Percentiles rank a stretch among this genome's conserved stretches.
phyloP scores from a whole-genome alignment of 2,329 filamentous ascomycete species.

The Paracamarosporium sp. region DNA sequence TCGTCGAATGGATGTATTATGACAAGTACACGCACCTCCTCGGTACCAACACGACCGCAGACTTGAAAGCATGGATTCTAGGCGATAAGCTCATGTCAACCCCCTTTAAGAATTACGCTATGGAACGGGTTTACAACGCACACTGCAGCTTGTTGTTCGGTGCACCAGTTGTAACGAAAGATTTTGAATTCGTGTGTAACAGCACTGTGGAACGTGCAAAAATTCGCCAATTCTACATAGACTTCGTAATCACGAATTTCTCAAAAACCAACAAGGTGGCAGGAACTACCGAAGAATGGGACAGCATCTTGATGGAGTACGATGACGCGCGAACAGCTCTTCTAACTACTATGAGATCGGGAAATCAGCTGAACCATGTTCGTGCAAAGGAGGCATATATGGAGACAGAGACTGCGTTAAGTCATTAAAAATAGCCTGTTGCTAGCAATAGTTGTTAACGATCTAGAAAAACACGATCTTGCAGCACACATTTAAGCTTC shows the following conservation, averaged over 20 bases:
- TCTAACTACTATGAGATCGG: neutral
- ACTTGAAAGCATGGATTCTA: conserved; percentile 15
- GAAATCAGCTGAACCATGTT: neutral
- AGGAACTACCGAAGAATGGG: conserved; percentile 13
- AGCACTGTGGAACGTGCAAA: conserved; percentile 9
- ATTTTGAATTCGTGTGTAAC: conserved; percentile 8
- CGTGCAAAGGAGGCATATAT: neutral
- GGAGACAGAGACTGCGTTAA: too few relatives aligned
- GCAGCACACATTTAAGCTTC: too few relatives aligned
- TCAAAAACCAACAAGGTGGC: neutral
- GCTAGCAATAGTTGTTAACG: too few relatives aligned
- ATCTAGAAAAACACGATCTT: too few relatives aligned
- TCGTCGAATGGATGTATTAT: conserved; percentile 18
- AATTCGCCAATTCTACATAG: conserved; percentile 12
- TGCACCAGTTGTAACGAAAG: neutral
- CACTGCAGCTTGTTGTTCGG: neutral
- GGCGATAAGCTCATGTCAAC: conserved; percentile 12
- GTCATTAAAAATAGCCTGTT: too few relatives aligned
- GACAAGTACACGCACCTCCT: neutral
- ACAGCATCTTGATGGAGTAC: conserved; percentile 11
- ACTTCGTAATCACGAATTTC: conserved; percentile 10
- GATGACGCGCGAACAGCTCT: conserved; percentile 3
- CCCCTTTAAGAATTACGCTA: conserved; percentile 18
- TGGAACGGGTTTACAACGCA: conserved; percentile 8
- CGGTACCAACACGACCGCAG: neutral